These are phyloP conservation scores for Beauveria sp. DNA, from an alignment of 2,329 filamentous ascomycete genomes.

Conservation along the genomic window DNA sequence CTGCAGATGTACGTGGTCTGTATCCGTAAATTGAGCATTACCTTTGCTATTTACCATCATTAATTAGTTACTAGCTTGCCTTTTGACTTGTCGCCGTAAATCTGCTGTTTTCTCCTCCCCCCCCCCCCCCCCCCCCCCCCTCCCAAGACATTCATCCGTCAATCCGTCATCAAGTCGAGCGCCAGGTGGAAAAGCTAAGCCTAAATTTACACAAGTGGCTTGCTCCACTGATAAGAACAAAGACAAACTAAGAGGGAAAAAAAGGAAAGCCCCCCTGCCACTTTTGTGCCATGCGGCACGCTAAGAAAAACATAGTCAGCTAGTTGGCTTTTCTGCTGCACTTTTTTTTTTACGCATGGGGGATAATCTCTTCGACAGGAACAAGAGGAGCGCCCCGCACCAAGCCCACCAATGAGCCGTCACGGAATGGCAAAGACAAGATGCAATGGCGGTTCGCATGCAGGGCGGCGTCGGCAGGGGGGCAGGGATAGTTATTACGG, in stretches of 20 bases:
- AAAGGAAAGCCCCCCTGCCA: not conserved
- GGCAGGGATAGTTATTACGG: too few species aligned
- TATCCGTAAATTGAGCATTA: too few species aligned
- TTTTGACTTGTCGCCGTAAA: too few species aligned
- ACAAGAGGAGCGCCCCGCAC: not conserved
- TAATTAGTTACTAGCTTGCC: too few species aligned
- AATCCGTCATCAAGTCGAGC: too few species aligned
- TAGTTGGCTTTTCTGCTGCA: not conserved
- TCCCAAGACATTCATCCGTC: too few species aligned
- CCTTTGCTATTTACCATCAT: too few species aligned
- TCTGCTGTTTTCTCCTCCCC: too few species aligned
- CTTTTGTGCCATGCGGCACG: not conserved
- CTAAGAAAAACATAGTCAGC: not conserved
- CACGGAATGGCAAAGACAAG: not conserved
- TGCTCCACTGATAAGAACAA: conserved; percentile 8
- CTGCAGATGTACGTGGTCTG: too few species aligned
- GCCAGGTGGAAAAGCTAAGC: too few species aligned
- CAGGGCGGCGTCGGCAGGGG: too few species aligned
- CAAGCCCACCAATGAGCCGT: not conserved
- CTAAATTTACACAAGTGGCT: not conserved
- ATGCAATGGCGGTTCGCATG: not conserved
- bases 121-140: too few species aligned
- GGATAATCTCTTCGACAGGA: not conserved
- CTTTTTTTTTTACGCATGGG: not conserved
- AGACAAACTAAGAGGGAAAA: not conserved